phyloP scores from a whole-genome alignment of 2,329 filamentous ascomycete species.

The Cordyceps javanica region DNA sequence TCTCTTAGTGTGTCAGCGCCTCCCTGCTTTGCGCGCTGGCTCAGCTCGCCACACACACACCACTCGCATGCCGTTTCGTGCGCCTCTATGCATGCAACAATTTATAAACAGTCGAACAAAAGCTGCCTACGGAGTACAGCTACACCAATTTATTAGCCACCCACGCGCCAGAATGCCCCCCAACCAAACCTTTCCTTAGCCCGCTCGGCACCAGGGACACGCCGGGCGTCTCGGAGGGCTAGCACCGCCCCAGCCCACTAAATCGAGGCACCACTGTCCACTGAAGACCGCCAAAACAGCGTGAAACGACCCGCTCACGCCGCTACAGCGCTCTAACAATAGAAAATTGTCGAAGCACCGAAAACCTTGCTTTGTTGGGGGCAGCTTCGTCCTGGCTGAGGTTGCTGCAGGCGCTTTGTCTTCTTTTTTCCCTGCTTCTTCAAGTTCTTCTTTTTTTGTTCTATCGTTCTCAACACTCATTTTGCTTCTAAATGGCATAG shows the following conservation, averaged over 20 bases:
- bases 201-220: not conserved
- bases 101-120: too few relatives aligned
- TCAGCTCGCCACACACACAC: too few relatives aligned
- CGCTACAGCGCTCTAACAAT: not conserved
- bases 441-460: not conserved
- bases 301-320: not conserved
- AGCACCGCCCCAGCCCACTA: not conserved
- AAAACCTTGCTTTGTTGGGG: not conserved
- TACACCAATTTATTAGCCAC: too few relatives aligned
- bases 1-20: too few relatives aligned
- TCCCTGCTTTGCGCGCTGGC: too few relatives aligned
- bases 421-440: not conserved
- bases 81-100: too few relatives aligned
- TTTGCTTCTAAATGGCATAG: not conserved
- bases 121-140: too few relatives aligned
- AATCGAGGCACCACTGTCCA: constrained; percentile 1
- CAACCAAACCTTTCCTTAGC: not conserved
- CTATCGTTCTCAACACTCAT: not conserved
- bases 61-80: too few relatives aligned
- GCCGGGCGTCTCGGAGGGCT: not conserved
- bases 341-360: not conserved
- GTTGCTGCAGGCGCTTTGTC: not conserved
- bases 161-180: too few relatives aligned
- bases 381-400: not conserved
- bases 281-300: not conserved